phyloP scores from a whole-genome alignment of 225 moss, liverwort and hornwort genomes.

The Pseudoscleropodium purum region DNA sequence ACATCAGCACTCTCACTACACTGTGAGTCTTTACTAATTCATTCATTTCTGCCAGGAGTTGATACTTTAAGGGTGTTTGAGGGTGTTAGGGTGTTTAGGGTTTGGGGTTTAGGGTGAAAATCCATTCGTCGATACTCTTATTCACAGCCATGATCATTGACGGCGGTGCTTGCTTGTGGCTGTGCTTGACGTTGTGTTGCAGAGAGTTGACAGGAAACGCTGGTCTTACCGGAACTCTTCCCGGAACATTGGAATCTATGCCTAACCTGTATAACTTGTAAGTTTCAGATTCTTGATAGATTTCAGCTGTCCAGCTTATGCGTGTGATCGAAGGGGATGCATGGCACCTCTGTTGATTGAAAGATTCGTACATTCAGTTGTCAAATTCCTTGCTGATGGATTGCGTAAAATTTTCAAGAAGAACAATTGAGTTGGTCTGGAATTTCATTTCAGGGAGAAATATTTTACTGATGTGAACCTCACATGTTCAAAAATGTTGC shows the following conservation, averaged over 20 bases:
- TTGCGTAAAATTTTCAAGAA: not conserved
- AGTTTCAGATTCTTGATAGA: not conserved
- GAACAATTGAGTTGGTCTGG: not conserved
- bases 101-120: too few relatives aligned
- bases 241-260: not conserved
- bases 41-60: not conserved
- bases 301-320: not conserved
- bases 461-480: not conserved
- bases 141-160: not conserved
- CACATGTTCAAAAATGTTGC: not conserved
- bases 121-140: not conserved
- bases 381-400: not conserved
- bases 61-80: too few relatives aligned
- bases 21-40: not conserved
- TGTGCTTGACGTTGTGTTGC: not conserved
- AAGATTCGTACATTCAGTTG: not conserved
- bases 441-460: not conserved
- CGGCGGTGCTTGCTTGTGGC: not conserved
- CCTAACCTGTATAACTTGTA: not conserved
- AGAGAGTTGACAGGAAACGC: constrained; percentile 4
- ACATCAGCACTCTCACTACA: not conserved
- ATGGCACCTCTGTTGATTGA: not conserved
- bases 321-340: not conserved
- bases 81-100: too few relatives aligned
- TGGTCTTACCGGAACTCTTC: not conserved